Conservation (phyloP, 768 basidiomycete genomes). For the Leccinum variicolor region DNA sequence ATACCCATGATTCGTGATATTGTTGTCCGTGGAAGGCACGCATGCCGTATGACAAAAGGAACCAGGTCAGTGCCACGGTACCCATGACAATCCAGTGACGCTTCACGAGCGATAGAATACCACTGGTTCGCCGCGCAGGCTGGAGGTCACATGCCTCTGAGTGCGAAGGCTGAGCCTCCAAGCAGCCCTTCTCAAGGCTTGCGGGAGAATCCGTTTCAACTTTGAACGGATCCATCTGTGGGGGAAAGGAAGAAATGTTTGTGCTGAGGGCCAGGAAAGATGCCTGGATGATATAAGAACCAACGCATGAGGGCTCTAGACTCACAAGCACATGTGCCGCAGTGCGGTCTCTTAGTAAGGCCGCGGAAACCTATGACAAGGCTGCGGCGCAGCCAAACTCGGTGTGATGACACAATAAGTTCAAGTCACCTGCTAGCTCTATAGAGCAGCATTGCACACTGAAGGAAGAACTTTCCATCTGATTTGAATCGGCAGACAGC, state of each 20-base stretch:
- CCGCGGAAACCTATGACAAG: neutral
- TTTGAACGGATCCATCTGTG: slow-evolving; percentile 15
- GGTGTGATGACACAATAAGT: neutral
- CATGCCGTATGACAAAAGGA: slow-evolving; percentile 6
- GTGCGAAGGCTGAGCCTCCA: slow-evolving; percentile 1
- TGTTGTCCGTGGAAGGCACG: neutral
- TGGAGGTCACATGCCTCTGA: neutral
- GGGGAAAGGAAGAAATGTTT: neutral
- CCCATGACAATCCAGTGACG: slow-evolving; percentile 7
- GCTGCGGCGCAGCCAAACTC: slow-evolving; percentile 1
- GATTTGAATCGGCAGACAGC: too few relatives aligned
- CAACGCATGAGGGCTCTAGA: neutral
- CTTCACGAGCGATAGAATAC: slow-evolving; percentile 8
- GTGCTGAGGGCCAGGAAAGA: neutral
- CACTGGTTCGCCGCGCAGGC: neutral
- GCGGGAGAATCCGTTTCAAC: neutral
- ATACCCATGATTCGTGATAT: slow-evolving; percentile 4
- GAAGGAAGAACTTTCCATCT: neutral
- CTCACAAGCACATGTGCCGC: neutral
- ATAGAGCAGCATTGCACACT: neutral
- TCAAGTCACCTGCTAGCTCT: neutral
- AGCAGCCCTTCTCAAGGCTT: slow-evolving; percentile 19
- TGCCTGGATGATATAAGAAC: neutral
- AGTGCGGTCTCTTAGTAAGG: neutral
- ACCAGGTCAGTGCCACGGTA: slow-evolving; percentile 9